Evolutionary conservation across 2,329 filamentous ascomycete genomes (phyloP), one percentile per base, ranked within the genome.

Genomic region (Lithohypha guttulata): DNA sequence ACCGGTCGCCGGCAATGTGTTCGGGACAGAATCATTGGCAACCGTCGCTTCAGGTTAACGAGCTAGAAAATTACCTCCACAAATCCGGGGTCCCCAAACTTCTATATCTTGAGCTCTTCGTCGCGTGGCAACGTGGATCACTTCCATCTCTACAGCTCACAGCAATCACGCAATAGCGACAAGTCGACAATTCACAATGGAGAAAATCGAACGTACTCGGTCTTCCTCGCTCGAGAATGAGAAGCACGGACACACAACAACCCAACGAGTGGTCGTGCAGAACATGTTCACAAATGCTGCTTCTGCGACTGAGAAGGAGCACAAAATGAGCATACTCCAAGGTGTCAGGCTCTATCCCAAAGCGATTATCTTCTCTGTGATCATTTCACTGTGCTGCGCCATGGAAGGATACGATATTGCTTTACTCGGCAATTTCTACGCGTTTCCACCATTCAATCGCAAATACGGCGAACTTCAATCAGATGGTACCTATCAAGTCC

Each of bases 361-460:
- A 65, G 86, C 86, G 15, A 79, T 93, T 41, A 71, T 66, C 15
- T 94, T 84, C 84, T 84, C 79, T 51, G 54, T 93, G 35, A 66
- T 93, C 43, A 87, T 94, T 59, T 89, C 81, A n/a, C 89, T 84
- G 0, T 87, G 82, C 57, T 91, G 93, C 54, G 77, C 75, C 53
- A 94, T 94, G 86, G 85, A 93, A 26, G 50, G 50, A 3, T 52
- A 50, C 29, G 84, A 93, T 55, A 69, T 91, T 42, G 79, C 75
- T 53, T 66, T 93, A 25, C 21, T 55, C 11, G 40, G 41, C 19
- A 46, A 36, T 19, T 51, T 56, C 40, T 51, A 44, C 23, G 46
- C 44, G 4, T 41, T 50, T 5, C 50, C 52, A 1, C 55, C 57
- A 39, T 65, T 65, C 49, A 62, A 61, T 42, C 48, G 47, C 28